A percentile compares a stretch with the other conserved stretches of the same genome.
Conservation (phyloP, 495 filamentous ascomycete species). For the Thozetella sp. region DNA sequence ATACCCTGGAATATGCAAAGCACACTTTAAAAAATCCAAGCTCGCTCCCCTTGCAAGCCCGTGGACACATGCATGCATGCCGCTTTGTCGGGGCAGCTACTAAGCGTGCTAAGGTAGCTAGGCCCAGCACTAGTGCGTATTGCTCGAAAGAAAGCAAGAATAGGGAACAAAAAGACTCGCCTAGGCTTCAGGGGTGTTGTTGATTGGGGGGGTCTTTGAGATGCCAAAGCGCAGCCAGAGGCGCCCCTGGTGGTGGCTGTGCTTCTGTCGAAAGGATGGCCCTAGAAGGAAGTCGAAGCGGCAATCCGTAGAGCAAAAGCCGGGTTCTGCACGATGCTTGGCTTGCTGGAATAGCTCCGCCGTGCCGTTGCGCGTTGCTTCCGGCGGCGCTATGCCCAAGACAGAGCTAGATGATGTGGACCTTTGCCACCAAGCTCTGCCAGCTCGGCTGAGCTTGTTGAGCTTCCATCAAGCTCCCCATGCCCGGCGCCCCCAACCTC, state of each 20-base stretch:
- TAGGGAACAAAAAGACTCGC: no score
- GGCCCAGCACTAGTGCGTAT: no score
- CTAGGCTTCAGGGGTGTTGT: no score
- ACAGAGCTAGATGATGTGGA: background rate
- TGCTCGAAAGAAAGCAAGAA: no score
- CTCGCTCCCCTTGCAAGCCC: no score
- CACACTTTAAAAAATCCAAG: background rate
- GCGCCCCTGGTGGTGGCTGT: background rate
- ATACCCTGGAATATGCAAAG: constrained; percentile 1
- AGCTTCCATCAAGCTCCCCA: background rate
- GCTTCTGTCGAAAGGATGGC: background rate
- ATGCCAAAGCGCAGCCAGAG: no score
- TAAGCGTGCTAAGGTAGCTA: no score
- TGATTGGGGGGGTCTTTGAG: no score
- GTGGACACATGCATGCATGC: no score
- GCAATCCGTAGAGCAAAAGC: background rate
- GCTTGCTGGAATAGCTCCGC: no score
- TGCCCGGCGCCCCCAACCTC: background rate
- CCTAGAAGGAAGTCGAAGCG: background rate
- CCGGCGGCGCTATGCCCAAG: background rate
- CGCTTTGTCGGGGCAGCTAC: background rate
- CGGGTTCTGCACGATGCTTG: background rate
- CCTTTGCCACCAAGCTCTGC: background rate
- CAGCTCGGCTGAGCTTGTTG: background rate
- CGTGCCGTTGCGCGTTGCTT: background rate